These are phyloP conservation scores for Zoysia japonica DNA, from an alignment of 176 grass and related monocot genomes.

Conservation along the genomic window DNA sequence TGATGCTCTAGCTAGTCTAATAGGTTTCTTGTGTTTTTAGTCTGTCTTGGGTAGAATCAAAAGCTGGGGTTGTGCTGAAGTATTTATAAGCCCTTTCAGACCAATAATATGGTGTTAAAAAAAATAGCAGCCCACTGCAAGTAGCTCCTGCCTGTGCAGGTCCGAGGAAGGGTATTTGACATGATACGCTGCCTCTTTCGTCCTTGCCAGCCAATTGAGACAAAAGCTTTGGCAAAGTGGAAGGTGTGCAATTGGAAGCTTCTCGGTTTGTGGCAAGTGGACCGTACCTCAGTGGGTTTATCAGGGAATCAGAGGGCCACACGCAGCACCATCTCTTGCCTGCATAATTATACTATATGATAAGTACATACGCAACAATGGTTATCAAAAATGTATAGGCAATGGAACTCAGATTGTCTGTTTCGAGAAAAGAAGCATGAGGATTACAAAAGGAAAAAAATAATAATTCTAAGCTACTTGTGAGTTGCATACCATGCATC, in stretches of 20 bases:
- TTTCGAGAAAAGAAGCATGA: background rate
- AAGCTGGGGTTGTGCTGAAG: slow-evolving; percentile 21
- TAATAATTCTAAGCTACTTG: background rate
- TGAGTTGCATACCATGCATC: slow-evolving; percentile 2
- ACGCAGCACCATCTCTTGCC: slow-evolving; percentile 45
- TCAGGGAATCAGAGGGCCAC: slow-evolving; percentile 37
- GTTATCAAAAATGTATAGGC: background rate
- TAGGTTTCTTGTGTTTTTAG: slow-evolving; percentile 23
- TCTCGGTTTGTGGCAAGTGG: slow-evolving; percentile 44
- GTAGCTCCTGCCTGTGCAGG: no score
- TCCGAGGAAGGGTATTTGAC: background rate
- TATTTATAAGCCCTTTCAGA: slow-evolving; percentile 52
- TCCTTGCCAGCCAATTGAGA: slow-evolving; percentile 35
- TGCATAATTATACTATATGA: slow-evolving; percentile 36
- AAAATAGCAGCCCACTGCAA: no score
- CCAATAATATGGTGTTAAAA: slow-evolving; percentile 4
- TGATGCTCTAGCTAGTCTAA: slow-evolving; percentile 1
- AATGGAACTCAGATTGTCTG: background rate
- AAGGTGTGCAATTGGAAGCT: slow-evolving; percentile 44
- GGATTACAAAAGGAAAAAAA: background rate
- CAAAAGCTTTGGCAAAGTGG: slow-evolving; percentile 31
- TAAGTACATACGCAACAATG: slow-evolving; percentile 25
- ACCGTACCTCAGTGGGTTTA: slow-evolving; percentile 33
- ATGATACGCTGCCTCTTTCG: slow-evolving; percentile 16
- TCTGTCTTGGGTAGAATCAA: slow-evolving; percentile 38